A percentile compares a stretch with the other conserved stretches of the same genome.
Evolutionary conservation across 306 rosid species (phyloP).

Genomic region (Spatholobus suberectus): DNA sequence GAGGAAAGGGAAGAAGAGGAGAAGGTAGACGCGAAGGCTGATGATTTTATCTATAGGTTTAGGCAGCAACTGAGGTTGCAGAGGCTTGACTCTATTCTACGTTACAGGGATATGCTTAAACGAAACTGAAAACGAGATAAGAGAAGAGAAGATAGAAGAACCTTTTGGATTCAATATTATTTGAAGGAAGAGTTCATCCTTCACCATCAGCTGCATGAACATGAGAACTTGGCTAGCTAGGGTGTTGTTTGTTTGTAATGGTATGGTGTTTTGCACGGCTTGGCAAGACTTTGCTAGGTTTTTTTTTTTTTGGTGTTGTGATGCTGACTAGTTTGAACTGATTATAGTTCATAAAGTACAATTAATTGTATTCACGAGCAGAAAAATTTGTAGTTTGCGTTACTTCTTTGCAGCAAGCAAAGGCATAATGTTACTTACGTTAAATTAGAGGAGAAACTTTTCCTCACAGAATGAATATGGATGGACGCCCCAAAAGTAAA

Average conservation of each 20-base stretch:
- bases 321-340: neutral
- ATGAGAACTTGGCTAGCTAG: neutral
- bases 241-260: neutral
- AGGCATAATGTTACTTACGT: neutral
- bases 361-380: neutral
- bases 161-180: neutral
- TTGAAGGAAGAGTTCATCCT: neutral
- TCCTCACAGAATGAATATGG: neutral
- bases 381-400: neutral
- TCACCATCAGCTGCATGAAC: neutral
- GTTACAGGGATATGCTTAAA: conserved; percentile 50
- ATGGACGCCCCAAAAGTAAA: no score
- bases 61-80: conserved; percentile 80
- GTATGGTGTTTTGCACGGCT: neutral
- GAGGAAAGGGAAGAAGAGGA: conserved; percentile 56
- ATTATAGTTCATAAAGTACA: neutral
- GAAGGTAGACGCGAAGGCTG: conserved; percentile 80
- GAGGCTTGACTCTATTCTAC: conserved; percentile 73
- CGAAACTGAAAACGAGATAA: conserved; percentile 6
- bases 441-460: neutral
- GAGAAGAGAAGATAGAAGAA: neutral
- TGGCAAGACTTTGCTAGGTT: neutral
- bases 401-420: neutral
- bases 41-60: conserved; percentile 81
- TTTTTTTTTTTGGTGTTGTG: neutral